Evolutionary conservation across 345 rosid species (phyloP), one percentile per base, ranked within the genome.

Genomic region (Murraya koenigii): DNA sequence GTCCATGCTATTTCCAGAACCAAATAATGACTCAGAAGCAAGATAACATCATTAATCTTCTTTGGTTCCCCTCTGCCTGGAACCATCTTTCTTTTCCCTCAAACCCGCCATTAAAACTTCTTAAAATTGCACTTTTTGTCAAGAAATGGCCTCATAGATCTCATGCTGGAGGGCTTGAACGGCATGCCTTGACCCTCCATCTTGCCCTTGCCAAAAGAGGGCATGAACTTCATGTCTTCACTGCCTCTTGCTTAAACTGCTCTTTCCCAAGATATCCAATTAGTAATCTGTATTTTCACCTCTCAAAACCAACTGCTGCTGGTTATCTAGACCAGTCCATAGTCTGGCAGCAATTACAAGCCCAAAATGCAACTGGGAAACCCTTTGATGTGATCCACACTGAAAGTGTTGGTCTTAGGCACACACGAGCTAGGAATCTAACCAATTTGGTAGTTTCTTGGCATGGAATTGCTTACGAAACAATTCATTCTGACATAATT

Each of bases 381-480:
- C 94, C 94, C 7, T 95, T 93, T 64, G 96, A 95, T 80, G 96
- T 93, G 75, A 66, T 93, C 78, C 99, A 93, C 85, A 86, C 96
- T 0, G 97, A 93, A 76, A 95, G 98, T 67, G 98, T 91, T 1
- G 95, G 93, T 36, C 93, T 95, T 54, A 79, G 89, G 90, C 94
- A 95, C 82, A 92, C 96, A 17, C 87, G 96, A 76, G 90, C 99
- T 0, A 81, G 88, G 75, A 85, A 88, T 62, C 67, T 95, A 61
- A 78, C 30, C 44, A 95, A 93, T 71, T 76, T 93, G 7, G 94
- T 90, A 13, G 97, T 91, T 15, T 83, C 88, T 72, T 95, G 99
- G 98, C 97, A 92, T 61, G 99, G 98, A 28, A 92, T 95, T 80
- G 98, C 97, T 13, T 93, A 95, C 41, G 98, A 95, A 84, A 90